Percentiles rank a stretch among this genome's conserved stretches.
Evolutionary conservation across 2,329 filamentous ascomycete species (phyloP).

Genomic region (Penicillium nordicum): DNA sequence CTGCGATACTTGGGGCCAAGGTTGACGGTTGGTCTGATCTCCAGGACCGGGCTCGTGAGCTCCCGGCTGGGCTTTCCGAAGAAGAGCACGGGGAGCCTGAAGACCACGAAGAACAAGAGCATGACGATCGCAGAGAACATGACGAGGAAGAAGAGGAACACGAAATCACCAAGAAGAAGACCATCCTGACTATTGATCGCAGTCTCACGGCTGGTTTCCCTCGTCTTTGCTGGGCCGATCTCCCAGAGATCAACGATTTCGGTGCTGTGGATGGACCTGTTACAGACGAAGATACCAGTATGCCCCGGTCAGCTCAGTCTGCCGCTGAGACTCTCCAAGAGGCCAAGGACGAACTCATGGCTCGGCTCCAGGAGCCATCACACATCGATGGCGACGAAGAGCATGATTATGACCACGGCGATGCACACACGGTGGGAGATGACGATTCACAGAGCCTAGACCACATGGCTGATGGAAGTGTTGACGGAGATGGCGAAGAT

Average conservation of each 20-base stretch:
- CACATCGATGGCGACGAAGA: slow-evolving; percentile 41
- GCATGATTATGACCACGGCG: slow-evolving; percentile 38
- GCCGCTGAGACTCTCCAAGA: slow-evolving; percentile 51
- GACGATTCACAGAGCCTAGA: slow-evolving; percentile 44
- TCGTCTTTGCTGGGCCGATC: slow-evolving; percentile 42
- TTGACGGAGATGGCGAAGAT: slow-evolving; percentile 53
- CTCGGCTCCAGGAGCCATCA: slow-evolving; percentile 46
- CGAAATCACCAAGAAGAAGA: slow-evolving; percentile 38
- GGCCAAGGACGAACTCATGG: slow-evolving; percentile 51
- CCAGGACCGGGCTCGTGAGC: slow-evolving; percentile 37
- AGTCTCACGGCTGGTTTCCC: slow-evolving; percentile 40
- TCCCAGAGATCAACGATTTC: slow-evolving; percentile 45
- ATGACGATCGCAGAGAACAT: slow-evolving; percentile 35
- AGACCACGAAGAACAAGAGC: slow-evolving; percentile 15
- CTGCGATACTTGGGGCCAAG: slow-evolving; percentile 44
- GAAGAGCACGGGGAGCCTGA: slow-evolving; percentile 19
- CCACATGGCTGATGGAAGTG: slow-evolving; percentile 43
- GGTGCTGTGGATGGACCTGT: slow-evolving; percentile 39
- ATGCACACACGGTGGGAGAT: slow-evolving; percentile 42
- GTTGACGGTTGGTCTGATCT: slow-evolving; percentile 46
- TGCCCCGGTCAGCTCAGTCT: slow-evolving; percentile 47
- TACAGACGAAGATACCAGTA: slow-evolving; percentile 45
- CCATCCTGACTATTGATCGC: slow-evolving; percentile 43
- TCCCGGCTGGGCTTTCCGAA: slow-evolving; percentile 35
- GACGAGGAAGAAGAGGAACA: slow-evolving; percentile 18